Evolutionary conservation across 129 eudicot genomes (phyloP), one percentile per base, ranked within the genome.

Genomic region (Escallonia herrerae): DNA sequence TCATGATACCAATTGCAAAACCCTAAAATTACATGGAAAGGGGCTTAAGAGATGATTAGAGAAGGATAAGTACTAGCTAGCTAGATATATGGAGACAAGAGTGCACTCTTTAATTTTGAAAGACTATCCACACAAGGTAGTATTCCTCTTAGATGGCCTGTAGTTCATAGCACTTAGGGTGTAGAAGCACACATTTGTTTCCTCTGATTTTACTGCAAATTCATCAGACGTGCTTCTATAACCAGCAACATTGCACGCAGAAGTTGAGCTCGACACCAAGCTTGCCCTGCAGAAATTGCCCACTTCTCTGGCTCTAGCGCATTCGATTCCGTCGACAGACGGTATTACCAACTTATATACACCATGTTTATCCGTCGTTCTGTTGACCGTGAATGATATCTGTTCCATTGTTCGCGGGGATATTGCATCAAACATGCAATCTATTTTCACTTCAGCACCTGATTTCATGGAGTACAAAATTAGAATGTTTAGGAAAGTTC

Each of bases 391-490:
- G 65, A 93, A 85, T 3, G 83, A 60, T 72, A 93, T 83, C 68
- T 85, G 82, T 51, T 93, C 96, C 11, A 80, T 47, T 4, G 86
- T 93, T 78, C 91, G 78, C n/a, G 95, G 86, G 50, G 95, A 72
- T 5, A 56, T 77, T 69, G 91, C 96, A 63, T 79, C 77, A 72
- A 93, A 89, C 56, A 62, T 89, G 87, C 99, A 93, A 40, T 93
- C 96, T 53, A 93, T 71, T 67, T 70, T 83, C 13, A 93, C 99
- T 71, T 89, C 88, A 44, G 74, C 98, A 61, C 96, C 98, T 85
- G 86, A 13, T 48, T 12, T 53, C 33, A 53, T 11, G 13, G 13
- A 11, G n/a, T 53, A 15, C 53, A 43, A 12, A 37, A 6, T 8
- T 45, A 45, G 9, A 45, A 45, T 45, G 49, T 5, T 22, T 22